These are phyloP conservation scores for Sclerotinia glacialis DNA, from an alignment of 2,329 filamentous ascomycete genomes.

Conservation along the genomic window DNA sequence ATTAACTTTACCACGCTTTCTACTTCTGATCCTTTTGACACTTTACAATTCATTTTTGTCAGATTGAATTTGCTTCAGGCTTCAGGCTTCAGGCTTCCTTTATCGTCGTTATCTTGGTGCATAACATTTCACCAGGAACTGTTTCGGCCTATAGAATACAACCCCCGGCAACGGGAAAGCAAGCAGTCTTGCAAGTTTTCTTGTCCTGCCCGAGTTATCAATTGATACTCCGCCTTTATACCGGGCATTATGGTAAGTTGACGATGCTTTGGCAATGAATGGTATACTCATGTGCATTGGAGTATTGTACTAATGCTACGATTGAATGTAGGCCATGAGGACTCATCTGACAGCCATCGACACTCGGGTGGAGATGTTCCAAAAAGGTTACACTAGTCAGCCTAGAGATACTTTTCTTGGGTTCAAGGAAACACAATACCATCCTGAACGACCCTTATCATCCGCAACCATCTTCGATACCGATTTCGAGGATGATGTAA, in stretches of 20 bases:
- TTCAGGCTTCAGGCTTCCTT: conserved; percentile 23
- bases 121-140: conserved; percentile 21
- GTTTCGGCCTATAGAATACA: conserved; percentile 10
- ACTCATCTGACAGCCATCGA: conserved; percentile 36
- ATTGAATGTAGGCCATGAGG: conserved; percentile 28
- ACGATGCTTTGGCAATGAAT: neutral
- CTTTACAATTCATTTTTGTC: conserved; percentile 12
- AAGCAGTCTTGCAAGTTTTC: conserved; percentile 22
- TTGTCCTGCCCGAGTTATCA: conserved; percentile 15
- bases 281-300: neutral
- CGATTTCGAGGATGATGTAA: conserved; percentile 62
- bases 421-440: conserved; percentile 48
- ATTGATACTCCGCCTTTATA: conserved; percentile 10
- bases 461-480: conserved; percentile 76
- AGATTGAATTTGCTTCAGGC: neutral
- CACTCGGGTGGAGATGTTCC: conserved; percentile 45
- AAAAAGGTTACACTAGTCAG: conserved; percentile 41
- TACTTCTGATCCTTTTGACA: conserved; percentile 33
- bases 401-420: conserved; percentile 60
- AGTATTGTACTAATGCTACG: conserved; percentile 27
- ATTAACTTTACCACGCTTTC: conserved; percentile 28
- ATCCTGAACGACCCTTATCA: conserved; percentile 53
- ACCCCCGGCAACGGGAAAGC: conserved; percentile 22
- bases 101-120: conserved; percentile 26
- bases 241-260: conserved; percentile 18